Evolutionary conservation across 306 rosid genomes (phyloP).

Genomic region (Rubus idaeus): DNA sequence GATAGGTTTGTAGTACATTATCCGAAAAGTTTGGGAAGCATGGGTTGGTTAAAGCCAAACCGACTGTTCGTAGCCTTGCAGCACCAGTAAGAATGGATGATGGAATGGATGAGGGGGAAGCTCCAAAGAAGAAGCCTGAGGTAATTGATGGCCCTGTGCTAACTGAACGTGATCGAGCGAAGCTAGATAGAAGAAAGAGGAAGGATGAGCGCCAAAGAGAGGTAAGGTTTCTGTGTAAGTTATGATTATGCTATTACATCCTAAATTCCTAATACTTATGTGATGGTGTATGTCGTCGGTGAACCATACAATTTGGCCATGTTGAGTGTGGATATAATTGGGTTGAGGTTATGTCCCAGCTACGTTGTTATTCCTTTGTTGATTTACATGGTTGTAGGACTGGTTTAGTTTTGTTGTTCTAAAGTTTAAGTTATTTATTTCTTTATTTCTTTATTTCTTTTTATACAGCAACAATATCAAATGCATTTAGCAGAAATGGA

Average conservation of each 20-base stretch:
- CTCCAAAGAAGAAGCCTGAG: conserved; percentile 78
- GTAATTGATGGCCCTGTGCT: conserved; percentile 77
- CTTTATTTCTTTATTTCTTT: not conserved
- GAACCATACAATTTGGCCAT: not conserved
- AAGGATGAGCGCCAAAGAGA: conserved; percentile 96
- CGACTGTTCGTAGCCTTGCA: conserved; percentile 81
- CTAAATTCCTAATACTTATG: not conserved
- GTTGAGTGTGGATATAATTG: not conserved
- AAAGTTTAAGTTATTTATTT: not conserved
- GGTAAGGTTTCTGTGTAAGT: conserved; percentile 38
- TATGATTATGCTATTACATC: not conserved
- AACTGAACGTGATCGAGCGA: conserved; percentile 75
- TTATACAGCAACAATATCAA: conserved; percentile 68
- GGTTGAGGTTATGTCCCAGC: not conserved
- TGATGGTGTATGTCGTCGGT: not conserved
- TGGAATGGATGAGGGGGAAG: conserved; percentile 79
- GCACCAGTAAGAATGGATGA: conserved; percentile 89
- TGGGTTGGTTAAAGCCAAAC: conserved; percentile 77
- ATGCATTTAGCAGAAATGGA: conserved; percentile 93
- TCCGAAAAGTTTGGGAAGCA: conserved; percentile 87
- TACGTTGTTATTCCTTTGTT: conserved; percentile 8
- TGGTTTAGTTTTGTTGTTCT: conserved; percentile 14
- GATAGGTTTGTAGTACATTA: conserved; percentile 73
- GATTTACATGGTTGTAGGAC: not conserved
- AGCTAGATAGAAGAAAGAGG: conserved; percentile 82